A percentile compares a stretch with the other conserved stretches of the same genome.
phyloP scores from a whole-genome alignment of 495 filamentous ascomycete species.

The Pseudomonodictys pantanalensis region DNA sequence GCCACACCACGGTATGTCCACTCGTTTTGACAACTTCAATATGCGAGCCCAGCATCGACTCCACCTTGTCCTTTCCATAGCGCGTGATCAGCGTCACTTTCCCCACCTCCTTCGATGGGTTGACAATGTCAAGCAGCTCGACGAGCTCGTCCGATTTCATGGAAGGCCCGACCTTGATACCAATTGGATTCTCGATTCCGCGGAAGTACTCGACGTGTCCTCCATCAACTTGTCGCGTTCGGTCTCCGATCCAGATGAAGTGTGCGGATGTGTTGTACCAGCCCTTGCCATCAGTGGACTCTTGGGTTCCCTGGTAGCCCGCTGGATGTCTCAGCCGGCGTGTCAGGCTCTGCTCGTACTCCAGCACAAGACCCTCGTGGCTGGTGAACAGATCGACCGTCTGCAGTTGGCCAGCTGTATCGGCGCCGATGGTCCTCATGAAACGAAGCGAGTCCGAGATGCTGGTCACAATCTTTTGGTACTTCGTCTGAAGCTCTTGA shows the following conservation, averaged over 20 bases:
- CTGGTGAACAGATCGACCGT: conserved; percentile 96
- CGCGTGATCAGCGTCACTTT: conserved; percentile 96
- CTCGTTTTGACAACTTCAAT: conserved; percentile 81
- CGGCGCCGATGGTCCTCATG: conserved; percentile 92
- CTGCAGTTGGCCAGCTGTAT: conserved; percentile 76
- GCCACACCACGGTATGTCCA: conserved; percentile 83
- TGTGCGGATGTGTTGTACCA: conserved; percentile 79
- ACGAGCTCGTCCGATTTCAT: conserved; percentile 73
- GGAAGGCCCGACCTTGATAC: conserved; percentile 90
- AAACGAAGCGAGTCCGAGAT: conserved; percentile 90
- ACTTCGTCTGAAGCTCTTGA: conserved; percentile 75
- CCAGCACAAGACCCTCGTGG: conserved; percentile 90
- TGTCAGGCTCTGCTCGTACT: conserved; percentile 88
- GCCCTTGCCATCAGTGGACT: conserved; percentile 52
- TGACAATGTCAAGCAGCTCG: conserved; percentile 73
- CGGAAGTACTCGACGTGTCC: conserved; percentile 98
- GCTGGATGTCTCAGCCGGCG: conserved; percentile 67
- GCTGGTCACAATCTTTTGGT: conserved; percentile 74
- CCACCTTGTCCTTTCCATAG: conserved; percentile 76
- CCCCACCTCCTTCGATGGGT: conserved; percentile 75
- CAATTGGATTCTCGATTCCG: conserved; percentile 90
- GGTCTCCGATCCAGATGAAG: conserved; percentile 97
- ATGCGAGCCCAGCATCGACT: conserved; percentile 68
- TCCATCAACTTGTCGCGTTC: conserved; percentile 85
- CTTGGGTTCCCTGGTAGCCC: conserved; percentile 10